Evolutionary conservation across 2,329 filamentous ascomycete genomes (phyloP).

Genomic region (Fusarium graminum): DNA sequence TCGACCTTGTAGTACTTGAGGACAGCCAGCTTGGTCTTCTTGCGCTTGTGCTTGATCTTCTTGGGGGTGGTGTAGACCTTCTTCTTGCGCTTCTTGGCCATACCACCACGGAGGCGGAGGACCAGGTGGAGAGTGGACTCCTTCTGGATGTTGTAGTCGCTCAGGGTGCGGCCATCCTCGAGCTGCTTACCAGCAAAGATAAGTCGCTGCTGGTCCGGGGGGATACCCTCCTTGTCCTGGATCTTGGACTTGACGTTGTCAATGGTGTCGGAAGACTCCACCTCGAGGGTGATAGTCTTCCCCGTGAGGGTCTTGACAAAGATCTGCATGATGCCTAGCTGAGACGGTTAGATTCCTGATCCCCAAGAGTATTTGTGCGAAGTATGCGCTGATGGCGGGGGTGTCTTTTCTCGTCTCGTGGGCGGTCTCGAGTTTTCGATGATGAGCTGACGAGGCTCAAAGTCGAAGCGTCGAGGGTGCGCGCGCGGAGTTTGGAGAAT

Average conservation of each 20-base stretch:
- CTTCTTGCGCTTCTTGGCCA: constrained; percentile 99
- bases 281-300: constrained; percentile 99
- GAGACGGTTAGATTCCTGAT: constrained; percentile 57
- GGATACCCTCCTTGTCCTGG: constrained; percentile 99
- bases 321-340: constrained; percentile 79
- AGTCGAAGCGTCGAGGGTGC: constrained; percentile 29
- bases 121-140: constrained; percentile 98
- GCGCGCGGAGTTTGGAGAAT: constrained; percentile 26
- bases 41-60: constrained; percentile 99
- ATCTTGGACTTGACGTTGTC: constrained; percentile 99
- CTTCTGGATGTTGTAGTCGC: constrained; percentile 99
- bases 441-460: constrained; percentile 23
- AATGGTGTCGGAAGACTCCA: constrained; percentile 99
- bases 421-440: constrained; percentile 26
- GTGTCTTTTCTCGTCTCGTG: constrained; percentile 21
- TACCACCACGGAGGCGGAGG: constrained; percentile 95
- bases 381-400: constrained; percentile 11
- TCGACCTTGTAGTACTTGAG: constrained; percentile 99
- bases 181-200: constrained; percentile 99
- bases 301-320: constrained; percentile 93
- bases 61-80: constrained; percentile 99
- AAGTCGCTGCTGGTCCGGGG: constrained; percentile 98
- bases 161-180: constrained; percentile 98
- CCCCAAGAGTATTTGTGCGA: constrained; percentile 6
- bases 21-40: constrained; percentile 99